A percentile compares a stretch with the other conserved stretches of the same genome.
Conservation (phyloP, 176 grass and related monocot genomes). For the Juncus effusus region DNA sequence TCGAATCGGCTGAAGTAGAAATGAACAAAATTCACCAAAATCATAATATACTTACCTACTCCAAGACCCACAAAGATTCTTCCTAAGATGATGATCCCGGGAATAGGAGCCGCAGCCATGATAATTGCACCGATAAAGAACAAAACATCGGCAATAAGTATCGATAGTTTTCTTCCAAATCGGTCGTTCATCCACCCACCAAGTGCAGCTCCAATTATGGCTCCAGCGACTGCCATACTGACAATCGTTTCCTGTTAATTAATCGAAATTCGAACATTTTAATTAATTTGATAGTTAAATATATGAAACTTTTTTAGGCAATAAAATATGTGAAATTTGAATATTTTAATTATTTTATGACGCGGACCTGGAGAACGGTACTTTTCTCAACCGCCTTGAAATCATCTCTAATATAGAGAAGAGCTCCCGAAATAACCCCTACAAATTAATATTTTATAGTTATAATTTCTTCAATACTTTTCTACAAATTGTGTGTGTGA, state of each 20-base stretch:
- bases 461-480: too few species aligned
- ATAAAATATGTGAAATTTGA: too few species aligned
- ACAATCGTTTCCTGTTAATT: constrained; percentile 62
- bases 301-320: background rate
- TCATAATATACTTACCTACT: constrained; percentile 33
- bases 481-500: background rate
- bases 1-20: too few species aligned
- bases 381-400: too few species aligned
- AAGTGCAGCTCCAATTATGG: constrained; percentile 71
- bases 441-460: too few species aligned
- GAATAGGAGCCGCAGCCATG: constrained; percentile 52
- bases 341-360: too few species aligned
- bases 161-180: constrained; percentile 54
- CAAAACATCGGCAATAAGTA: constrained; percentile 56
- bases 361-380: too few species aligned
- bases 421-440: too few species aligned
- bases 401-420: too few species aligned
- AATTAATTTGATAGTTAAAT: background rate
- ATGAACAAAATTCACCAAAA: too few species aligned
- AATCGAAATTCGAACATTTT: background rate
- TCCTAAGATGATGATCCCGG: constrained; percentile 43
- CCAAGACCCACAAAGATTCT: constrained; percentile 70
- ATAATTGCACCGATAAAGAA: constrained; percentile 70
- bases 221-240: constrained; percentile 83
- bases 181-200: constrained; percentile 77